Percentiles rank a stretch among this genome's conserved stretches.
These are phyloP conservation scores for Aureobasidium sp. DNA, from an alignment of 2,329 filamentous ascomycete species.

Conservation along the genomic window DNA sequence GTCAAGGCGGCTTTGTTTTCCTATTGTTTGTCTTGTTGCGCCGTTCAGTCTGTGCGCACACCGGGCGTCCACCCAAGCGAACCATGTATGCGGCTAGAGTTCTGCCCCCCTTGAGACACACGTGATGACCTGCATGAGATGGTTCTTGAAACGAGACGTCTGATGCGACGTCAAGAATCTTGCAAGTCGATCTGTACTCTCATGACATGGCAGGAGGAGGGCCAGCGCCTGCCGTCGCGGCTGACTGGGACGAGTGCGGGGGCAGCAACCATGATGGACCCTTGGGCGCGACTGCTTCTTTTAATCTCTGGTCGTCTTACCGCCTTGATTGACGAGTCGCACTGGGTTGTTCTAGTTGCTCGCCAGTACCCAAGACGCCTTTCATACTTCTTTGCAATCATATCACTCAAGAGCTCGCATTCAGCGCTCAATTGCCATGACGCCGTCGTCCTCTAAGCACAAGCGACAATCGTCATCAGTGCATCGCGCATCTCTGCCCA, in stretches of 20 bases:
- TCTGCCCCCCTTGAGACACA: neutral
- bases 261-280: conserved; percentile 5
- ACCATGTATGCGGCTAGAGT: neutral
- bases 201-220: neutral
- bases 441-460: conserved; percentile 2
- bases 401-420: neutral
- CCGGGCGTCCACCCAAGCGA: neutral
- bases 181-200: neutral
- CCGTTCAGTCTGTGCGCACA: conserved; percentile 3
- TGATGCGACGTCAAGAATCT: neutral
- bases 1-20: conserved; percentile 6
- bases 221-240: neutral
- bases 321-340: neutral
- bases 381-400: neutral
- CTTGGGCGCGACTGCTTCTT: neutral
- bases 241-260: neutral
- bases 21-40: conserved; percentile 9
- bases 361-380: neutral
- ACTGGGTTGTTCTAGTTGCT: neutral
- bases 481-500: conserved; percentile 1
- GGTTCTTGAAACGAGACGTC: neutral
- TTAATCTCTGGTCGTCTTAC: neutral
- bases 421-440: neutral
- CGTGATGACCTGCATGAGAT: neutral
- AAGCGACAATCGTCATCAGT: conserved; percentile 14